phyloP scores from a whole-genome alignment of 805 yeast genomes.

The Suhomyces sp. region DNA sequence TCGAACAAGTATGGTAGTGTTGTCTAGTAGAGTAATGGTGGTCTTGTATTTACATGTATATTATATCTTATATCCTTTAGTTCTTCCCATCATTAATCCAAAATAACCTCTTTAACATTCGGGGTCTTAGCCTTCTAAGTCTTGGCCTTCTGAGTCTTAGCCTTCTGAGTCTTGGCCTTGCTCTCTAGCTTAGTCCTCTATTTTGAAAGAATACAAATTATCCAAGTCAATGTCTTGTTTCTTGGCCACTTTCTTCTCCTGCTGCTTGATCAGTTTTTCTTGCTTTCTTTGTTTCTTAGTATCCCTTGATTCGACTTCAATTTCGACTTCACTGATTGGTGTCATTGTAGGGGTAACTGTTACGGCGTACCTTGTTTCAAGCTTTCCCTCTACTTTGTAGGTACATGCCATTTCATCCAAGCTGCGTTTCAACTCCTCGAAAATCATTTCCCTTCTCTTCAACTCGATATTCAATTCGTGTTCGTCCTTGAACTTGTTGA shows the following conservation, averaged over 20 bases:
- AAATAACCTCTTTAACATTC: too few species aligned
- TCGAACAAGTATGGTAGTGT: slow-evolving; percentile 27
- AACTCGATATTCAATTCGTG: slow-evolving; percentile 16
- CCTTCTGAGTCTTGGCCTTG: not conserved
- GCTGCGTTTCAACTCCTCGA: slow-evolving; percentile 22
- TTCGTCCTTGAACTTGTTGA: slow-evolving; percentile 9
- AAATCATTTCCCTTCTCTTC: slow-evolving; percentile 29
- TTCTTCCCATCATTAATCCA: too few species aligned
- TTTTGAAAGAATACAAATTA: slow-evolving; percentile 38
- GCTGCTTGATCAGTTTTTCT: slow-evolving; percentile 1
- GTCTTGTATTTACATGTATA: not conserved
- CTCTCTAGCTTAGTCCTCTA: slow-evolving; percentile 37
- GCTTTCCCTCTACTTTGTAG: slow-evolving; percentile 24
- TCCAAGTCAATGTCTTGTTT: slow-evolving; percentile 34
- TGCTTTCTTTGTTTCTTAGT: slow-evolving; percentile 2
- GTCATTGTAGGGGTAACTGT: slow-evolving; percentile 12
- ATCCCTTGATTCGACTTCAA: not conserved
- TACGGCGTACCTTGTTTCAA: slow-evolving; percentile 24
- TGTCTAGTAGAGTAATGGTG: slow-evolving; percentile 14
- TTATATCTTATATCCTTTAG: not conserved
- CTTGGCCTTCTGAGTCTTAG: not conserved
- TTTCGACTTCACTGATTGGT: not conserved
- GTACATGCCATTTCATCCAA: slow-evolving; percentile 31
- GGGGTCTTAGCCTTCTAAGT: too few species aligned
- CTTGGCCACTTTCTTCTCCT: slow-evolving; percentile 4